Evolutionary conservation across 805 yeast genomes (phyloP), one percentile per base, ranked within the genome.

Genomic region (Lipomyces spencermartinsiae): DNA sequence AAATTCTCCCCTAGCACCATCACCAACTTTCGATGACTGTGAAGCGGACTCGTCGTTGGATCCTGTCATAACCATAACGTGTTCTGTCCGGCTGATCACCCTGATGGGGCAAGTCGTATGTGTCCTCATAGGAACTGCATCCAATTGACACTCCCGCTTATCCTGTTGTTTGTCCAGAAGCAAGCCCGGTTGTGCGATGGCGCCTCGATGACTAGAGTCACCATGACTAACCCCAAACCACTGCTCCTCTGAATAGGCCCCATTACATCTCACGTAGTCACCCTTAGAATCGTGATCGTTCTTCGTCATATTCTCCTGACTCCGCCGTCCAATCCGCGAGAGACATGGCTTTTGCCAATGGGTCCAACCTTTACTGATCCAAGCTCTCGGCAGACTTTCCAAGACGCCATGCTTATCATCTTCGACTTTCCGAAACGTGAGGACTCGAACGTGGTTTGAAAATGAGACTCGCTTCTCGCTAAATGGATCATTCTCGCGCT

Each of bases 361-460:
- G 2, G 49, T 43, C 49, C 49, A 43, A n/a, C 49, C 49, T 43
- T 16, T 43, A 43, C 49, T 43, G n/a, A 43, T 43, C 49, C 49
- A 43, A 43, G 49, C 22, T 14, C n/a, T 43, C 8, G 49, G 49
- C 22, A 43, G 16, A 43, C n/a, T 7, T 3, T 43, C 19, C 16
- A 43, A 8, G 19, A 43, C 9, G 16, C 49, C 49, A n/a, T 2
- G 19, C 49, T 8, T 16, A 16, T 43, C 49, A 43, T 43, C 19
- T 43, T 43, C 49, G 9, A 43, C 49, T 43, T 43, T 43, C 19
- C 49, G 49, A 43, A 43, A 43, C 49, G 49, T 43, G 49, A 43
- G 49, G 19, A 43, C 49, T 43, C 9, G 49, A n/a, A 43, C 49
- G 49, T 43, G 49, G 49, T 19, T 43, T 43, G 49, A 43, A 43